Base-by-base conservation (phyloP, 164 flowering plant genomes). In the Tetrastigma voinierianum region DNA sequence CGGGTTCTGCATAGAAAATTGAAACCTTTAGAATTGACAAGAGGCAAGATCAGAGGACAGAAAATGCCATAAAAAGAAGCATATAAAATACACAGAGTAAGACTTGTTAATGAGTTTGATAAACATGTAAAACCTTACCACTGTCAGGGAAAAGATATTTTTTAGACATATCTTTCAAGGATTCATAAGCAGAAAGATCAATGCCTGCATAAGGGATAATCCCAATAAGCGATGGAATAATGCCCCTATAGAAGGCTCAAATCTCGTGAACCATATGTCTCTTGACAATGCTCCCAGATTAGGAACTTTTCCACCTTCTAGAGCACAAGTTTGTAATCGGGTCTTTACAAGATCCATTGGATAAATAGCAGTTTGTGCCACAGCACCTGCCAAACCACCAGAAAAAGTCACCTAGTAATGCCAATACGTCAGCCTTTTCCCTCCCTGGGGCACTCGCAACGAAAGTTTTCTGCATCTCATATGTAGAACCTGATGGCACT, bases 1-100 rank as follows among this genome's bases (percentile, higher is more conserved):
- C 83, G 24, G 83, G 80, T 21, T 79, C 80, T 76, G 43, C 69
- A 59, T 10, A 20, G 23, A 18, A 25, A 11, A 25, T 14, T n/a
- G 25, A 44, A 61, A 0, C 1, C 12, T 19, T 2, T 10, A 10
- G 18, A 49, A 14, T 49, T 21, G 20, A 49, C 46, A 57, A 15
- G 15, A 24, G 24, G 17, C 40, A 59, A 59, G 49, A 51, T 18
- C 20, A 13, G 15, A n/a, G 25, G 46, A 54, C 55, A 52, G 2
- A 10, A 51, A 24, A 21, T 2, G 13, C 62, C 11, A 17, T 11
- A 60, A 54, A 57, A 14, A 48, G 46, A 16, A 48, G 62, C 47
- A 32, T 14, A 58, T 1, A 32, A 32, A 46, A 51, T 1, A 1
- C 8, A 16, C 20, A 45, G 23, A 52, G 10, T 10, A 53, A 40